Conservation (phyloP, 2,329 filamentous ascomycete species). For the Aspergillus ibericus region DNA sequence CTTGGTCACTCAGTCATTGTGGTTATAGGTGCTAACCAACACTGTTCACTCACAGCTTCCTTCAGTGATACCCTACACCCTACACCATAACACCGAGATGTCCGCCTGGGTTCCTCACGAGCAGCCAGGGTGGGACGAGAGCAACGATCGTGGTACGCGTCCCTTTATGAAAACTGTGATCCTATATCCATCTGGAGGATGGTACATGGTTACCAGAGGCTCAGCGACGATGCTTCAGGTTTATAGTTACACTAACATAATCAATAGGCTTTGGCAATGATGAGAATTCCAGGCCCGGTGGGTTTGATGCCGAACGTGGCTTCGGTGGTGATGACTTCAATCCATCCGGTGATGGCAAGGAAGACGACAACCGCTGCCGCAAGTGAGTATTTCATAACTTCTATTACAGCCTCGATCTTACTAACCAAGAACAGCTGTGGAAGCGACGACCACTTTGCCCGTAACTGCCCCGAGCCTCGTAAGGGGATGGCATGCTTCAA, state of each 20-base stretch:
- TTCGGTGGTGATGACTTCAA: slow-evolving; percentile 11
- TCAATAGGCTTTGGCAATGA: slow-evolving; percentile 12
- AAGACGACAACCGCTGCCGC: slow-evolving; percentile 33
- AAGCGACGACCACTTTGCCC: slow-evolving; percentile 38
- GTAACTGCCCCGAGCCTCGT: slow-evolving; percentile 46
- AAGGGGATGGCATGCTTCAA: slow-evolving; percentile 48
- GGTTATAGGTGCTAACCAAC: too few species aligned
- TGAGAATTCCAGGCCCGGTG: slow-evolving; percentile 17
- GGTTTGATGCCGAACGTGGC: slow-evolving; percentile 2
- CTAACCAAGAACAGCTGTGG: slow-evolving; percentile 32
- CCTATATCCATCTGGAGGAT: background rate
- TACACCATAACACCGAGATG: background rate
- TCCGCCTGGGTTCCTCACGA: background rate
- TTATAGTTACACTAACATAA: background rate
- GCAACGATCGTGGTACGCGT: background rate
- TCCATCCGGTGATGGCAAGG: slow-evolving; percentile 4
- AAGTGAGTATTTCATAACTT: slow-evolving; percentile 31
- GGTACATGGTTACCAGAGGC: background rate
- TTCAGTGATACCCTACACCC: background rate
- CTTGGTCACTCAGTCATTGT: too few species aligned
- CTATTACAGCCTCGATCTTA: background rate
- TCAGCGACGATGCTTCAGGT: background rate
- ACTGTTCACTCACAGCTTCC: too few species aligned
- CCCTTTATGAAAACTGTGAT: background rate
- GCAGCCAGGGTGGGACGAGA: background rate